A percentile compares a stretch with the other conserved stretches of the same genome.
Conservation (phyloP, 106 monocot genomes). For the Platanthera guangdongensis region DNA sequence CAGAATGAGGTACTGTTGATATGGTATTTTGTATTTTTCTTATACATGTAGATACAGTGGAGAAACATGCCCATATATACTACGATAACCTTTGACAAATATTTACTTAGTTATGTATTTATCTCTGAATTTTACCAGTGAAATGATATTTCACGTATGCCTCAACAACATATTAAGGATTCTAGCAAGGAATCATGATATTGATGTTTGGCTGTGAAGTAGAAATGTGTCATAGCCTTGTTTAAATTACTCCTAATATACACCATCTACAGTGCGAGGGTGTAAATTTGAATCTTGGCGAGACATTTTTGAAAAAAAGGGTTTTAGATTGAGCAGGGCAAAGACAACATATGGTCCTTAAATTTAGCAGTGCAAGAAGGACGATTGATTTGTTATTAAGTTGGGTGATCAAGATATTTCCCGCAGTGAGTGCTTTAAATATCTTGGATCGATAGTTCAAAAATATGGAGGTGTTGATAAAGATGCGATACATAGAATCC, state of each 20-base stretch:
- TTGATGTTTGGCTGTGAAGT: background rate
- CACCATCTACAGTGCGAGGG: background rate
- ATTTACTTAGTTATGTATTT: background rate
- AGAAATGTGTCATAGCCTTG: background rate
- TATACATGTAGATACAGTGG: background rate
- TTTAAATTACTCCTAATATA: background rate
- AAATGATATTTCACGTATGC: background rate
- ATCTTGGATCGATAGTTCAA: no score
- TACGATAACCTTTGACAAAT: background rate
- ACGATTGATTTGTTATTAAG: no score
- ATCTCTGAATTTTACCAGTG: background rate
- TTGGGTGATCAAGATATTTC: no score
- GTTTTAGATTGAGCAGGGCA: no score
- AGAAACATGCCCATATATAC: background rate
- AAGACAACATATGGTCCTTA: no score
- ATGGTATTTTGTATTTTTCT: background rate
- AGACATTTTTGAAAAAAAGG: no score
- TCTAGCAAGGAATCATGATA: background rate
- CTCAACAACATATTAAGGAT: background rate
- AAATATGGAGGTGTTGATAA: no score
- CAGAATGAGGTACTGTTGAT: conserved; percentile 50
- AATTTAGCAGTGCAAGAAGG: no score
- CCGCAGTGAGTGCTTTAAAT: no score
- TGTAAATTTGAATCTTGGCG: no score
- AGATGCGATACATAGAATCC: no score